These are phyloP conservation scores for Capsicum baccatum DNA, from an alignment of 257 asterid genomes.

Conservation along the genomic window DNA sequence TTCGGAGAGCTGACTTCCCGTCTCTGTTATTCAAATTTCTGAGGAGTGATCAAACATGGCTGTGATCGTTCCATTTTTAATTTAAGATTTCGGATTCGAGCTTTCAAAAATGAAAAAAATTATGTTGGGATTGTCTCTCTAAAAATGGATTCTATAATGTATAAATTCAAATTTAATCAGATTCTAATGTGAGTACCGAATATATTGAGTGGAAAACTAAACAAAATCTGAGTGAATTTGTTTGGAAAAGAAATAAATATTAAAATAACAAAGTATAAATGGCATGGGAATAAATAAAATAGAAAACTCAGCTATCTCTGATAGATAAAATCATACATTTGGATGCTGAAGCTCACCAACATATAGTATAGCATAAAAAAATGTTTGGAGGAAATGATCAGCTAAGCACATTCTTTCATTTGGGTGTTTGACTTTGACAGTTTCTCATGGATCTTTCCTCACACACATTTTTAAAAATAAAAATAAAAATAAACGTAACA, in stretches of 20 bases:
- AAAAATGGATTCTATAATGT: no score
- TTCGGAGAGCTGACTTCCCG: conserved; percentile 1
- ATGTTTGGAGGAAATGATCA: background rate
- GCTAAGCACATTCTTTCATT: conserved; percentile 23
- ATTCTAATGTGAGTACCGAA: no score
- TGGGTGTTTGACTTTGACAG: conserved; percentile 3
- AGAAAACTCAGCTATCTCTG: background rate
- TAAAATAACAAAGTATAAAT: conserved; percentile 3
- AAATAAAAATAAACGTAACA: no score
- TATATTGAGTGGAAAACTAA: no score
- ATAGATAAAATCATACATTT: conserved; percentile 5
- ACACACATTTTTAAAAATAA: no score
- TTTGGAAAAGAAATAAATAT: background rate
- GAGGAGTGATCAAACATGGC: background rate
- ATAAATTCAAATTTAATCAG: no score
- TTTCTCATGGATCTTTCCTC: background rate
- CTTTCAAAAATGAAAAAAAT: no score
- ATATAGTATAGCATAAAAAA: background rate
- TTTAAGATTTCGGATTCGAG: no score
- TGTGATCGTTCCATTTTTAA: no score
- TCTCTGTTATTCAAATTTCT: background rate
- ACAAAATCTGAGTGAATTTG: background rate
- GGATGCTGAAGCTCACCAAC: background rate
- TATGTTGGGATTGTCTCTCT: no score
- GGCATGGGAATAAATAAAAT: background rate